Evolutionary conservation across 805 yeast species (phyloP), one percentile per base, ranked within the genome.

Genomic region (Saccharomyces mikatae): DNA sequence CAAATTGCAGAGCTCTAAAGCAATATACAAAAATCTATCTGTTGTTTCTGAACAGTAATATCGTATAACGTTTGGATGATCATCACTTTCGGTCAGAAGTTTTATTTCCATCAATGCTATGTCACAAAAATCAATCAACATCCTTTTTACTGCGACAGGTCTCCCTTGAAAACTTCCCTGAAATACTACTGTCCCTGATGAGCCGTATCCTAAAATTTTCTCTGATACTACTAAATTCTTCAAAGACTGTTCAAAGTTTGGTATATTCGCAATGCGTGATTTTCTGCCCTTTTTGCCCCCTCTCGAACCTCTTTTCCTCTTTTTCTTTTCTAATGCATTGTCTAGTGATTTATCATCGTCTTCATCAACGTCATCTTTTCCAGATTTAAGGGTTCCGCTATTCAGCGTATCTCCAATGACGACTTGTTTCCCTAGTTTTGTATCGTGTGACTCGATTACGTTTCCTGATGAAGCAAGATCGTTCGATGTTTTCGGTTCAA

Each of bases 121-220:
- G 64, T 94, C 97, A 69, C 87, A 92, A 65, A 91, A 94, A 66
- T 91, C 97, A 41, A 91, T 77, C 52, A 94, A 74, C 96, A 94
- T 88, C 62, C 98, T 74, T 68, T 94, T 94, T 6, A 94, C 95
- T 0, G 99, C 99, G 5, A 94, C 99, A 1, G 96, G 96, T 54
- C 99, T 78, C 60, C 83, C 85, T 65, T 92, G 97, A 72, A 91
- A 94, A 4, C 81, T 79, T 0, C 99, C 99, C 65, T 85, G 82
- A 66, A 83, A 89, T 1, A 94, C 99, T 29, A 92, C 89, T 0
- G 99, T 94, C 28, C 99, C 99, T 62, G 91, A 96, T 0, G 97
- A 89, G 1, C 99, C 99, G 67, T 89, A 89, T 0, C 99, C 99
- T 51, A 94, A 72, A n/a, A 90, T 79, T 29, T 78, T 81, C 58